Conservation (phyloP, 345 rosid species). For the Populus davidiana region DNA sequence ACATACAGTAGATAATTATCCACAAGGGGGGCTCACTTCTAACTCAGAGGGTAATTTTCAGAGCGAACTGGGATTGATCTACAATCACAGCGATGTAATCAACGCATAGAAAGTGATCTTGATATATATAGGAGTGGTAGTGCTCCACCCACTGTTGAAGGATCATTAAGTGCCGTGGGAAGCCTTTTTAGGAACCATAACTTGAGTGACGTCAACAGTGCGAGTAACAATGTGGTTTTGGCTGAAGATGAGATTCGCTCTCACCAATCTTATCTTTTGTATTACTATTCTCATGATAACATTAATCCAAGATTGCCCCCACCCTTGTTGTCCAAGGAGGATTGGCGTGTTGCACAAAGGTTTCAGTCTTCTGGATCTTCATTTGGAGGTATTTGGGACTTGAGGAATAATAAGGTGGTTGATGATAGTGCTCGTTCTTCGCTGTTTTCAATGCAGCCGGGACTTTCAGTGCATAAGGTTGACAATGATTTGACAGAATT, state of each 20-base stretch:
- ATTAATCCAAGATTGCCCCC: conserved; percentile 85
- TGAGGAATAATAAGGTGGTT: conserved; percentile 43
- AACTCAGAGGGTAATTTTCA: conserved; percentile 58
- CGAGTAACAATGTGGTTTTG: conserved; percentile 36
- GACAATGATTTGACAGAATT: conserved; percentile 64
- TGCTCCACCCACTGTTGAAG: conserved; percentile 95
- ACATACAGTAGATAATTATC: conserved; percentile 41
- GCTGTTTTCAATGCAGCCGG: conserved; percentile 73
- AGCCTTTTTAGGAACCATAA: conserved; percentile 53
- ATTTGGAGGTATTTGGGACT: conserved; percentile 49
- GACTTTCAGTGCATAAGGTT: conserved; percentile 50
- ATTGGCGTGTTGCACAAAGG: conserved; percentile 84
- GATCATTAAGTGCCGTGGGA: conserved; percentile 69
- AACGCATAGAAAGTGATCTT: conserved; percentile 47
- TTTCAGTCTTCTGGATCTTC: conserved; percentile 61
- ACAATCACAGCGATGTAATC: conserved; percentile 48
- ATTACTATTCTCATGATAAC: conserved; percentile 74
- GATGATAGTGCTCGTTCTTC: conserved; percentile 45
- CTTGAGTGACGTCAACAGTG: conserved; percentile 30
- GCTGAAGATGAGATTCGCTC: conserved; percentile 78
- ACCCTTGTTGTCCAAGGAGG: conserved; percentile 79
- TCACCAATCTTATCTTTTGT: conserved; percentile 73
- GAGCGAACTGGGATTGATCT: conserved; percentile 66
- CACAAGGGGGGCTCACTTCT: conserved; percentile 45
- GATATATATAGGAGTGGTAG: conserved; percentile 75